Conservation (phyloP, 495 filamentous ascomycete species). For the Penicillium flavigenum region DNA sequence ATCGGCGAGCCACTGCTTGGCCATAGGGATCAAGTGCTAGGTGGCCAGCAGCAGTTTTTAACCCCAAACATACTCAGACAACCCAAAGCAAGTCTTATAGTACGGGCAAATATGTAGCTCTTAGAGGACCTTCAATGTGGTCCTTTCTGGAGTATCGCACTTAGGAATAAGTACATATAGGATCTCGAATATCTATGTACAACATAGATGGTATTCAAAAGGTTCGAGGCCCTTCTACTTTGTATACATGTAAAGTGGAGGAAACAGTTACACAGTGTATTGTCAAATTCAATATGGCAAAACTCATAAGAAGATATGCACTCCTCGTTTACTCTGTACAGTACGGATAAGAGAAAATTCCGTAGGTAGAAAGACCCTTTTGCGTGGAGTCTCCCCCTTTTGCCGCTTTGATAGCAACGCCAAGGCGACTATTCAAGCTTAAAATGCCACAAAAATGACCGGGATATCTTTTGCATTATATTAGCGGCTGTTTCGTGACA, state of each 20-base stretch:
- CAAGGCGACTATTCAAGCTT: slow-evolving; percentile 24
- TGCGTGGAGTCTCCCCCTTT: not conserved
- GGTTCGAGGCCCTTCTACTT: not conserved
- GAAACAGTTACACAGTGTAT: not conserved
- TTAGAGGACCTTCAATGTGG: not conserved
- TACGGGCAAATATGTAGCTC: not conserved
- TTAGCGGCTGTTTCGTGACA: slow-evolving; percentile 1
- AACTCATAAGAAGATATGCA: not conserved
- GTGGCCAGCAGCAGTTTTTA: too few relatives aligned
- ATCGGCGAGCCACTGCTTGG: too few relatives aligned
- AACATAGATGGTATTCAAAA: not conserved
- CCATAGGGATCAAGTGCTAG: too few relatives aligned
- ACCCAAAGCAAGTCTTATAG: not conserved
- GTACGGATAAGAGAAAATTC: not conserved
- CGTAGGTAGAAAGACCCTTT: not conserved
- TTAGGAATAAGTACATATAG: not conserved
- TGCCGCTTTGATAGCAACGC: slow-evolving; percentile 2
- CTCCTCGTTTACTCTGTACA: not conserved
- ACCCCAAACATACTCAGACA: not conserved
- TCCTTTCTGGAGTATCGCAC: not conserved
- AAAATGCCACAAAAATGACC: slow-evolving; percentile 9
- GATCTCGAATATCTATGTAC: not conserved
- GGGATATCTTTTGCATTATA: not conserved
- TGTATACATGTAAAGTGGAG: not conserved
- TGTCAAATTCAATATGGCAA: not conserved